These are phyloP conservation scores for Hawksworthiomyces lignivorus DNA, from an alignment of 2,329 filamentous ascomycete genomes.

Conservation along the genomic window DNA sequence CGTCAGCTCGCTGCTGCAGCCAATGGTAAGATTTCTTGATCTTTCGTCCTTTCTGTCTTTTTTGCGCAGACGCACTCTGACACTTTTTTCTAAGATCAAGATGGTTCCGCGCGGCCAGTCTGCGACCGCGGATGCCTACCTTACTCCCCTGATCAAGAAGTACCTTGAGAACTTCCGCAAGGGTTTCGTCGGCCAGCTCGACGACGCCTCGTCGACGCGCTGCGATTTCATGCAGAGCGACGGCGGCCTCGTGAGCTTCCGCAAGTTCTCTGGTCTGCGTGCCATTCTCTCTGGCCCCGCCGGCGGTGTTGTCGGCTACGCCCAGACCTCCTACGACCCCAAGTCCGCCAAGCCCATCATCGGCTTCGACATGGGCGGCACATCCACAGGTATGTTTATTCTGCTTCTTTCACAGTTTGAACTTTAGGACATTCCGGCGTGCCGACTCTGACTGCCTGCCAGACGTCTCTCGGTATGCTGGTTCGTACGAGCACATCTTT, in stretches of 20 bases:
- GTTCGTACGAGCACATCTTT: constrained; percentile 60
- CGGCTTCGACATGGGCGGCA: constrained; percentile 49
- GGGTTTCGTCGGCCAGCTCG: constrained; percentile 55
- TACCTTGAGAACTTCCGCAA: constrained; percentile 61
- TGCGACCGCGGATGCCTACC: constrained; percentile 66
- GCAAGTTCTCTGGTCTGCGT: constrained; percentile 24
- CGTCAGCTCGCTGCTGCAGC: constrained; percentile 10
- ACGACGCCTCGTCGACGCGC: too few species aligned
- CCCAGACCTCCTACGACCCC: constrained; percentile 63
- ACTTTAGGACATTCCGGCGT: too few species aligned
- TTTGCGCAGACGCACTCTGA: too few species aligned
- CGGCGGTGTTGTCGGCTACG: constrained; percentile 65
- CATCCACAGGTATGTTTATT: neutral
- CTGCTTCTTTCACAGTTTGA: neutral
- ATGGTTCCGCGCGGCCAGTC: constrained; percentile 62
- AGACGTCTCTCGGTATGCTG: constrained; percentile 21
- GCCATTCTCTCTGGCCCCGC: constrained; percentile 64
- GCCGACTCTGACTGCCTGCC: too few species aligned
- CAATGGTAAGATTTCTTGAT: neutral
- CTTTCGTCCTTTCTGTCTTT: too few species aligned
- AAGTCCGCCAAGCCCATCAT: constrained; percentile 60
- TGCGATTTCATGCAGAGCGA: constrained; percentile 56
- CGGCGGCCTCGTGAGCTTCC: constrained; percentile 28
- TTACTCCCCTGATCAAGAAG: constrained; percentile 62
- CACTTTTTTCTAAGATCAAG: constrained; percentile 54